A percentile compares a stretch with the other conserved stretches of the same genome.
Evolutionary conservation across 176 grass and related monocot genomes (phyloP).

Genomic region (Triticum turgidum): DNA sequence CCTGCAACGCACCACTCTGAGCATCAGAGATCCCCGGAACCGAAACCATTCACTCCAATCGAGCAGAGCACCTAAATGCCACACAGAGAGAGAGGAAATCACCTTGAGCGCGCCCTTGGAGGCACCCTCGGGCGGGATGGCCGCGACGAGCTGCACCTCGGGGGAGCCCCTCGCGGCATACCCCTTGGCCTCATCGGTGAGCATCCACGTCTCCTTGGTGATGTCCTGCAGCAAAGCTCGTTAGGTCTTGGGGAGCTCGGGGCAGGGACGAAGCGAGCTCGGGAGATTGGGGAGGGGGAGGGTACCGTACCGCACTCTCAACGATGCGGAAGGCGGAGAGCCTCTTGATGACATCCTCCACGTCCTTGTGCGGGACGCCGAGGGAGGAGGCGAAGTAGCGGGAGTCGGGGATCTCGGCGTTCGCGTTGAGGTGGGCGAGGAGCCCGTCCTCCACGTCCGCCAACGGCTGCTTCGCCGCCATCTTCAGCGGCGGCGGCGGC

Average conservation of each 20-base stretch:
- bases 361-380: conserved; percentile 61
- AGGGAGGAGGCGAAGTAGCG: conserved; percentile 64
- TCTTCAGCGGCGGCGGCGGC: neutral
- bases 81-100: conserved; percentile 10
- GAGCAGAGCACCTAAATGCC: neutral
- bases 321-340: conserved; percentile 87
- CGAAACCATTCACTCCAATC: neutral
- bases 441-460: conserved; percentile 62
- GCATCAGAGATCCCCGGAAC: conserved; percentile 23
- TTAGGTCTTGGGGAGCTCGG: neutral
- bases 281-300: neutral
- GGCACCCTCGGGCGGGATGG: conserved; percentile 67
- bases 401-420: conserved; percentile 64
- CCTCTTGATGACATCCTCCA: conserved; percentile 89
- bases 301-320: conserved; percentile 32
- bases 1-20: conserved; percentile 37
- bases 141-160: conserved; percentile 62
- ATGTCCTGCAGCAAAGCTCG: conserved; percentile 51
- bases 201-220: conserved; percentile 68
- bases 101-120: conserved; percentile 71
- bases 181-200: conserved; percentile 80
- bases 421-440: conserved; percentile 59
- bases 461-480: conserved; percentile 22
- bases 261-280: neutral
- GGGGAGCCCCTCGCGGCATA: conserved; percentile 69